Evolutionary conservation across 2,329 filamentous ascomycete genomes (phyloP).

Genomic region (Claviceps arundinis): DNA sequence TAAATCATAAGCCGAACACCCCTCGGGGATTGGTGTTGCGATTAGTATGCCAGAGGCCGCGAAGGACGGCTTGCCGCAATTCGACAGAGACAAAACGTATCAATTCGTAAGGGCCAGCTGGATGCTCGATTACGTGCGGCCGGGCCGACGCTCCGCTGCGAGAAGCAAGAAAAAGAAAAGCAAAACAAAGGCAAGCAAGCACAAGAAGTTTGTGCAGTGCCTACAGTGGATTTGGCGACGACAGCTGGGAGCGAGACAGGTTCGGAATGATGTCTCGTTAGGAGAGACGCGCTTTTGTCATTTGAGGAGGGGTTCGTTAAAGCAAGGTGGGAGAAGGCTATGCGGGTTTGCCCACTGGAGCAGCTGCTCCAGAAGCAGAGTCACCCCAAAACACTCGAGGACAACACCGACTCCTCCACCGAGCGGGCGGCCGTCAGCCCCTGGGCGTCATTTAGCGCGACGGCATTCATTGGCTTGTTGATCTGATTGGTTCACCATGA

Average conservation of each 20-base stretch:
- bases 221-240: constrained; percentile 1
- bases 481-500: no score
- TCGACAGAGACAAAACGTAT: neutral
- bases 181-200: neutral
- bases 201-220: constrained; percentile 2
- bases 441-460: no score
- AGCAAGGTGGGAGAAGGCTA: neutral
- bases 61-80: neutral
- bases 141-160: neutral
- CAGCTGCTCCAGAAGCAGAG: no score
- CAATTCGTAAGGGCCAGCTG: neutral
- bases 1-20: constrained; percentile 7
- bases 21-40: neutral
- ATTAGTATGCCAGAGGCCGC: neutral
- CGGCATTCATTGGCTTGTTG: no score
- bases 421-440: no score
- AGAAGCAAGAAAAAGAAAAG: neutral
- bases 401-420: no score
- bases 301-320: neutral
- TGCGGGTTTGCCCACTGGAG: constrained; percentile 1
- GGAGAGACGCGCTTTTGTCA: constrained; percentile 3
- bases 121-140: neutral
- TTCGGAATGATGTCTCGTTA: neutral
- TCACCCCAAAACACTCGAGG: no score
- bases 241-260: neutral